Conservation (phyloP, 164 flowering plant genomes). For the Tetrastigma voinierianum region DNA sequence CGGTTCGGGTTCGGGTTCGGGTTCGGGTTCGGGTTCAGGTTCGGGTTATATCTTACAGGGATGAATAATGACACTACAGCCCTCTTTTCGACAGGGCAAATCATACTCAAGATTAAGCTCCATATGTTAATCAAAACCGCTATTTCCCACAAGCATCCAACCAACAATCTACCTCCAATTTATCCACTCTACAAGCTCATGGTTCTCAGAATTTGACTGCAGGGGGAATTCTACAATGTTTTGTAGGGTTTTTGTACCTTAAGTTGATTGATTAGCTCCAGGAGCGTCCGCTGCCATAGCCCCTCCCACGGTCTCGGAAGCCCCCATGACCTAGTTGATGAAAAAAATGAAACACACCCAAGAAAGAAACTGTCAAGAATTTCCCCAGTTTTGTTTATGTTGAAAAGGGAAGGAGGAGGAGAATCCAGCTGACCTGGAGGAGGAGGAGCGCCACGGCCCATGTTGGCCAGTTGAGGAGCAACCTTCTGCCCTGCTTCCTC, state of each 20-base stretch:
- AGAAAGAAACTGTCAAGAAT: background rate
- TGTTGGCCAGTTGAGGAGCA: constrained; percentile 80
- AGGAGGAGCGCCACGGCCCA: constrained; percentile 94
- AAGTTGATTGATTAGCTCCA: constrained; percentile 39
- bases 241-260: background rate
- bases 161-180: too few species aligned
- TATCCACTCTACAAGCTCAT: background rate
- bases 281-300: constrained; percentile 60
- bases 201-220: background rate
- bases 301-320: constrained; percentile 78
- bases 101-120: too few species aligned
- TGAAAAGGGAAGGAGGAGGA: too few species aligned
- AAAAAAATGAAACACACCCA: background rate
- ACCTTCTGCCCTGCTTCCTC: constrained; percentile 97
- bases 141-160: too few species aligned
- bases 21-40: too few species aligned
- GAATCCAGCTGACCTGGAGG: constrained; percentile 53
- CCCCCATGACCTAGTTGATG: constrained; percentile 53
- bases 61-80: background rate
- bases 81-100: background rate
- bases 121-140: too few species aligned
- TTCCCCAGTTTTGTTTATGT: too few species aligned
- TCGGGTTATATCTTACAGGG: background rate
- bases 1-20: background rate
- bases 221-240: background rate